A percentile compares a stretch with the other conserved stretches of the same genome.
phyloP scores from a whole-genome alignment of 257 asterid genomes.

The Striga asiatica region DNA sequence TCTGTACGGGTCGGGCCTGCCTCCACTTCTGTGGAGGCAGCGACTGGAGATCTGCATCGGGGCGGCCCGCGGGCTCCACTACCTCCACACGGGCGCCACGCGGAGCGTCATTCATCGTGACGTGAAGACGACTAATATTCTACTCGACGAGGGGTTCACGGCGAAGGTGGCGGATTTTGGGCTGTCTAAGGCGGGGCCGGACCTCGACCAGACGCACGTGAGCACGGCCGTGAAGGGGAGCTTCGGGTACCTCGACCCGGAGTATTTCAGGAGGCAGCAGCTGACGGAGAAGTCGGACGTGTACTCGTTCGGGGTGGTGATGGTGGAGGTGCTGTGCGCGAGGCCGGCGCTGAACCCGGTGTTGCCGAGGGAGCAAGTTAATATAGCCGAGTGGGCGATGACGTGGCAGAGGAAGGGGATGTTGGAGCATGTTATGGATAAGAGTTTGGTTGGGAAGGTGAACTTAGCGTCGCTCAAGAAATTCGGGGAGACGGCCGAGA shows the following conservation, averaged over 20 bases:
- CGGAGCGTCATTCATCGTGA: slow-evolving; percentile 72
- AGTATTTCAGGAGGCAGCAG: slow-evolving; percentile 72
- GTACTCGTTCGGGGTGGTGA: slow-evolving; percentile 71
- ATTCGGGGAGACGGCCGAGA: slow-evolving; percentile 73
- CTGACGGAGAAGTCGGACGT: slow-evolving; percentile 77
- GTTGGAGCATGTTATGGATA: slow-evolving; percentile 62
- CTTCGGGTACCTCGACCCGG: slow-evolving; percentile 77
- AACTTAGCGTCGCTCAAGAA: slow-evolving; percentile 55
- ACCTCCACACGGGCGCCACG: slow-evolving; percentile 72
- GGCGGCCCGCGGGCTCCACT: slow-evolving; percentile 76
- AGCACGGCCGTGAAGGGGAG: slow-evolving; percentile 84
- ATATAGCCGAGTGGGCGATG: slow-evolving; percentile 85
- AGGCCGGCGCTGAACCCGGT: slow-evolving; percentile 74
- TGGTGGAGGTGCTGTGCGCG: slow-evolving; percentile 67
- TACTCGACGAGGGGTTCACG: slow-evolving; percentile 54
- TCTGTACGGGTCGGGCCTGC: slow-evolving; percentile 55
- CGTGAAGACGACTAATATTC: slow-evolving; percentile 68
- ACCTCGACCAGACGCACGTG: slow-evolving; percentile 69
- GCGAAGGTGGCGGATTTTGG: slow-evolving; percentile 85
- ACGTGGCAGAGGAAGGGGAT: slow-evolving; percentile 73
- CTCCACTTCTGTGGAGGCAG: slow-evolving; percentile 53
- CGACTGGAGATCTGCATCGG: slow-evolving; percentile 76
- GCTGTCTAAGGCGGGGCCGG: slow-evolving; percentile 66
- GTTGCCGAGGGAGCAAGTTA: slow-evolving; percentile 71
- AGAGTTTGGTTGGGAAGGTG: slow-evolving; percentile 52